Conservation (phyloP, 2,329 filamentous ascomycete species). For the Chaetomium sp. region DNA sequence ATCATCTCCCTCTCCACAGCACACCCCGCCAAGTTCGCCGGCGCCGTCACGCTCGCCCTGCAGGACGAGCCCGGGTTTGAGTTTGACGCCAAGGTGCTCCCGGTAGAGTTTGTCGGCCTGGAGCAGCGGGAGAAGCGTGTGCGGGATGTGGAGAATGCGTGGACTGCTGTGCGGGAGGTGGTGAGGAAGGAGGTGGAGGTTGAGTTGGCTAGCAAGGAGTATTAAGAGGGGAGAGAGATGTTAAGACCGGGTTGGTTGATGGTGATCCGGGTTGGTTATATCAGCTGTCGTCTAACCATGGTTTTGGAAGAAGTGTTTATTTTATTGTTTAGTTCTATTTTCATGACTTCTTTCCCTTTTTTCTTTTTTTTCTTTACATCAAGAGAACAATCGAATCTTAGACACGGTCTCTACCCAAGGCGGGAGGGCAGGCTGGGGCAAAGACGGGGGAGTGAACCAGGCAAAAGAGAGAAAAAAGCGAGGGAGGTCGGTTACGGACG, state of each 20-base stretch:
- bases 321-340: no score
- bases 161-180: conserved; percentile 68
- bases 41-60: conserved; percentile 75
- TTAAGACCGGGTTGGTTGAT: background rate
- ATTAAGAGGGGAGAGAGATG: background rate
- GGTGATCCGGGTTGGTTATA: no score
- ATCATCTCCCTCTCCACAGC: conserved; percentile 88
- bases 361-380: no score
- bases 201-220: conserved; percentile 39
- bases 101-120: conserved; percentile 73
- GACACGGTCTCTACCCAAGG: no score
- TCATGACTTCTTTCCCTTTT: no score
- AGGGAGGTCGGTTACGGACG: no score
- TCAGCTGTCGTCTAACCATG: no score
- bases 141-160: conserved; percentile 61
- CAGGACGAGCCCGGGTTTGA: conserved; percentile 64
- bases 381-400: no score
- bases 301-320: no score
- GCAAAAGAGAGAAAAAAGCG: no score
- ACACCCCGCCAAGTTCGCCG: conserved; percentile 90
- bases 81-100: conserved; percentile 69
- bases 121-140: conserved; percentile 70
- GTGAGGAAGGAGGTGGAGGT: conserved; percentile 67
- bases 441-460: no score
- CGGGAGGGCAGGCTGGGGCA: no score